phyloP scores from a whole-genome alignment of 2,329 filamentous ascomycete species.

The Paraphaeosphaeria sporulosa region DNA sequence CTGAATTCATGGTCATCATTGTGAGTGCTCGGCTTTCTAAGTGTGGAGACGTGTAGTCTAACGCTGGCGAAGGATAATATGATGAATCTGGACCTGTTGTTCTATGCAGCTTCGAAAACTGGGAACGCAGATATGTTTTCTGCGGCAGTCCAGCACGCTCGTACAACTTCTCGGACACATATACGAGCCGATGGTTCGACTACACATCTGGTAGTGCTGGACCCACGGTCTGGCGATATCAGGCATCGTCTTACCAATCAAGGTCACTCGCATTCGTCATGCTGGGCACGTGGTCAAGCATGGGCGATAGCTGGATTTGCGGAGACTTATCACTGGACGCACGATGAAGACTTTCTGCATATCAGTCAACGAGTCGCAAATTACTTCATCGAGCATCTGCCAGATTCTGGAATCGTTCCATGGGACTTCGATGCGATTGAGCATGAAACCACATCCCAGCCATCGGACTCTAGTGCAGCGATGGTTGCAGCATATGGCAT shows the following conservation, averaged over 20 bases:
- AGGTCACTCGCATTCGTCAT: constrained; percentile 48
- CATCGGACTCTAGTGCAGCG: constrained; percentile 51
- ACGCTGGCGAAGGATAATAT: too few species aligned
- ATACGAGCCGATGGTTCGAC: constrained; percentile 47
- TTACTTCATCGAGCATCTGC: constrained; percentile 52
- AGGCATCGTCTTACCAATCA: constrained; percentile 54
- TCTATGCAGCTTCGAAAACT: constrained; percentile 49
- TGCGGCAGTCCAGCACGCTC: constrained; percentile 51
- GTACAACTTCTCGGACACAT: constrained; percentile 48
- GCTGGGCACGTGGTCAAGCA: constrained; percentile 54
- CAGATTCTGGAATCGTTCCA: constrained; percentile 44
- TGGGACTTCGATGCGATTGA: constrained; percentile 55
- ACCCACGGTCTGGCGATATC: constrained; percentile 7
- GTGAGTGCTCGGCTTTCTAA: constrained; percentile 37
- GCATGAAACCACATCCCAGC: constrained; percentile 40
- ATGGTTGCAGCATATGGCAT: constrained; percentile 50
- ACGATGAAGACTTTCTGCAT: constrained; percentile 45
- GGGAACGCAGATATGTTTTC: constrained; percentile 37
- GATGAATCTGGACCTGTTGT: constrained; percentile 54
- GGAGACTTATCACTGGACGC: constrained; percentile 51
- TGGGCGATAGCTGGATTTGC: constrained; percentile 55
- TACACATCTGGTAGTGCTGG: constrained; percentile 12
- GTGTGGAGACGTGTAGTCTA: too few species aligned
- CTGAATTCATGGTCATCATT: constrained; percentile 51
- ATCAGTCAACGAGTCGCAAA: constrained; percentile 43